Percentiles rank a stretch among this genome's conserved stretches.
Conservation (phyloP, 2,329 filamentous ascomycete species). For the Cordyceps tenuipes region DNA sequence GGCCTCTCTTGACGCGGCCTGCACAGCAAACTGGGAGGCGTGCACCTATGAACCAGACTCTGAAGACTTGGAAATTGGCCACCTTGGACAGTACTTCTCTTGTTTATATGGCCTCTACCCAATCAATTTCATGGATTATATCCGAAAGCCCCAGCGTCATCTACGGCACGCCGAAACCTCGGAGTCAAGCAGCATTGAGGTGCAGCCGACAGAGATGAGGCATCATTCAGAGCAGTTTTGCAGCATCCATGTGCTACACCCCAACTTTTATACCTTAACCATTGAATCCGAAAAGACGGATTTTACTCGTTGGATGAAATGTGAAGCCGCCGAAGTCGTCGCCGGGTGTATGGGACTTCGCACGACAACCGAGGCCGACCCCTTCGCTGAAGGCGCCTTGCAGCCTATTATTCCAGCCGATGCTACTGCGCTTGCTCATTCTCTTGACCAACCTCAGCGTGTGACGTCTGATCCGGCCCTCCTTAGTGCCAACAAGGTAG, state of each 20-base stretch:
- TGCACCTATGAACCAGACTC: slow-evolving; percentile 52
- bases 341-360: slow-evolving; percentile 71
- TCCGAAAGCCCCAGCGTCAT: slow-evolving; percentile 72
- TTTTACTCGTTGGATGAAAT: slow-evolving; percentile 68
- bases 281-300: slow-evolving; percentile 74
- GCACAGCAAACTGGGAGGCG: slow-evolving; percentile 50
- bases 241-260: slow-evolving; percentile 65
- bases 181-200: slow-evolving; percentile 64
- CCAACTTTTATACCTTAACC: slow-evolving; percentile 76
- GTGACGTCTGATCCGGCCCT: slow-evolving; percentile 28
- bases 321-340: slow-evolving; percentile 70
- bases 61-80: slow-evolving; percentile 54
- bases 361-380: slow-evolving; percentile 20
- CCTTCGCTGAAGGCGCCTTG: slow-evolving; percentile 18
- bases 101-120: slow-evolving; percentile 78
- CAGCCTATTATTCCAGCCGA: slow-evolving; percentile 17
- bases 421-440: slow-evolving; percentile 15
- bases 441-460: slow-evolving; percentile 21
- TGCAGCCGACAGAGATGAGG: slow-evolving; percentile 70
- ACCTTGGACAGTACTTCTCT: slow-evolving; percentile 69
- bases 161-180: slow-evolving; percentile 64
- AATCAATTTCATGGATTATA: slow-evolving; percentile 79
- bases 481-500: slow-evolving; percentile 29
- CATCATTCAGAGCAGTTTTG: slow-evolving; percentile 68
- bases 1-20: slow-evolving; percentile 31